A percentile compares a stretch with the other conserved stretches of the same genome.
phyloP scores from a whole-genome alignment of 352 stramenopile genomes.

The Hyaloperonospora arabidopsidis region DNA sequence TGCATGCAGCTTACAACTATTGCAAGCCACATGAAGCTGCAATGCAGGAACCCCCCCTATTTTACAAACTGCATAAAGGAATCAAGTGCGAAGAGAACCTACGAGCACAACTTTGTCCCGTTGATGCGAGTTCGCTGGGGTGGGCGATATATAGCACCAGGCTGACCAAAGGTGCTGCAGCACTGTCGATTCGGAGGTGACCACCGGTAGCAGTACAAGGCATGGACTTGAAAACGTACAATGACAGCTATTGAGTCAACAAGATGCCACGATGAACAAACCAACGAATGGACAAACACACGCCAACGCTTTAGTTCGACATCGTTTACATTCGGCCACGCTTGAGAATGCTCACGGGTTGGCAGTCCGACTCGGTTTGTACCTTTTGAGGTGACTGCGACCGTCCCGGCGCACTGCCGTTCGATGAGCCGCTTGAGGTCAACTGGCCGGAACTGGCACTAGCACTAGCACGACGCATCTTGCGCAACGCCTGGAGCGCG shows the following conservation, averaged over 20 bases:
- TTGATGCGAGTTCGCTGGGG: slow-evolving; percentile 82
- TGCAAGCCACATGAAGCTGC: slow-evolving; percentile 81
- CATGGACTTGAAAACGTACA: no score
- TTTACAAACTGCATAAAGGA: slow-evolving; percentile 75
- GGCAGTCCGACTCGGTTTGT: slow-evolving; percentile 24
- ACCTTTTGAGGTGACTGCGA: slow-evolving; percentile 17
- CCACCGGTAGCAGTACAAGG: no score
- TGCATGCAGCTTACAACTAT: slow-evolving; percentile 84
- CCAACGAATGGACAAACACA: slow-evolving; percentile 9
- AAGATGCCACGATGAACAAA: background rate
- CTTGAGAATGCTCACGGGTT: slow-evolving; percentile 61
- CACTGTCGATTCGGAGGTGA: slow-evolving; percentile 51
- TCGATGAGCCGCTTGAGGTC: slow-evolving; percentile 23
- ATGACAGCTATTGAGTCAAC: background rate
- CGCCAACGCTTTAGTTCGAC: slow-evolving; percentile 24
- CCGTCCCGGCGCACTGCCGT: slow-evolving; percentile 19
- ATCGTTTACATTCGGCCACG: slow-evolving; percentile 21
- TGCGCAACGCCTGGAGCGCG: slow-evolving; percentile 37
- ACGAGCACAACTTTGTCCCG: slow-evolving; percentile 71
- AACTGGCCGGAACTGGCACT: slow-evolving; percentile 11
- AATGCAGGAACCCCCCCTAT: slow-evolving; percentile 75
- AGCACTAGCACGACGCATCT: slow-evolving; percentile 25
- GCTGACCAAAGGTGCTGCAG: slow-evolving; percentile 44
- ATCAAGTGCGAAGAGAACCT: slow-evolving; percentile 76
- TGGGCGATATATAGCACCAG: slow-evolving; percentile 65